These are phyloP conservation scores for Abelmoschus esculentus DNA, from an alignment of 345 rosid species.

Conservation along the genomic window DNA sequence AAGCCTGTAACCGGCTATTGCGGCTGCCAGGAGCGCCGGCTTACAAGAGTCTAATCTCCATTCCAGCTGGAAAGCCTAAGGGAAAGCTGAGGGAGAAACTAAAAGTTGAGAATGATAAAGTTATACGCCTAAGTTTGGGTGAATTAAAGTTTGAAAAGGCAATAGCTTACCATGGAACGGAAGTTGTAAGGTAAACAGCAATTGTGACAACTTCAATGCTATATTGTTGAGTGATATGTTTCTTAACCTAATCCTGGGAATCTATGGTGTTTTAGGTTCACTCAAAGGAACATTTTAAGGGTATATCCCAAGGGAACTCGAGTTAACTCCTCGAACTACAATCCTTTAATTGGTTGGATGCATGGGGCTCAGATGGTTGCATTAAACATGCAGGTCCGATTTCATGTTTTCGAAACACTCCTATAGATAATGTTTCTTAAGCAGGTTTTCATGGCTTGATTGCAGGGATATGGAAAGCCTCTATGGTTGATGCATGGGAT, in stretches of 20 bases:
- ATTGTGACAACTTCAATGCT: background rate
- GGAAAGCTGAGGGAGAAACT: constrained; percentile 42
- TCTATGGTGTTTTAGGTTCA: constrained; percentile 35
- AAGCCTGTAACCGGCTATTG: constrained; percentile 24
- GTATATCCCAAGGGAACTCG: constrained; percentile 68
- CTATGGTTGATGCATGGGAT: constrained; percentile 81
- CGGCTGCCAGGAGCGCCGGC: constrained; percentile 23
- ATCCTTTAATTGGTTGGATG: constrained; percentile 64
- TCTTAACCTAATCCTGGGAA: background rate
- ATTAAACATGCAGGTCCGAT: constrained; percentile 73
- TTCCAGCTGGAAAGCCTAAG: constrained; percentile 54
- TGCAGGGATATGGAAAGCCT: constrained; percentile 62
- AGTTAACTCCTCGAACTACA: constrained; percentile 62
- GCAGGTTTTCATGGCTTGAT: background rate
- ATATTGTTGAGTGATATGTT: background rate
- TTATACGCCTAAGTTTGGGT: constrained; percentile 57
- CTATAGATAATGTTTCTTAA: background rate
- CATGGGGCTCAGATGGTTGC: constrained; percentile 94
- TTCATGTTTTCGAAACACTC: background rate
- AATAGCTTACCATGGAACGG: constrained; percentile 37
- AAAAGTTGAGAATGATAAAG: constrained; percentile 38
- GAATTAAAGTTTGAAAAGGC: constrained; percentile 61
- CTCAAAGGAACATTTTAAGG: constrained; percentile 61
- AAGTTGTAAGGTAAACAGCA: constrained; percentile 46
- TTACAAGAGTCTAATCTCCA: constrained; percentile 46